These are phyloP conservation scores for Acacia concinna DNA, from an alignment of 331 rosid genomes.

Conservation along the genomic window DNA sequence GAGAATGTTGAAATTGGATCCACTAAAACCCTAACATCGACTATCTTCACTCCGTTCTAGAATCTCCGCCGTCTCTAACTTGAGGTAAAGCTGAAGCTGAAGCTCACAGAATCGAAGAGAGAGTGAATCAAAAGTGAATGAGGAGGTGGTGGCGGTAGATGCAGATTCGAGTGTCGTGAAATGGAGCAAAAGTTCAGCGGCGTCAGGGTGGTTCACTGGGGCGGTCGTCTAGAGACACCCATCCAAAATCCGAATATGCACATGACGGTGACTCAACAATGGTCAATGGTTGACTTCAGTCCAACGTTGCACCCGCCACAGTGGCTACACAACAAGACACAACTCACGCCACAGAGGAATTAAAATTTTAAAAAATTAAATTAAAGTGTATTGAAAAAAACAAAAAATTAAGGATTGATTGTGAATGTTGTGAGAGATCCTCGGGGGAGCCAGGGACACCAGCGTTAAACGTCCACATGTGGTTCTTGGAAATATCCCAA, in stretches of 20 bases:
- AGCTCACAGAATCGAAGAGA: not conserved
- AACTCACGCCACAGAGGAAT: not conserved
- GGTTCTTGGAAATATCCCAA: not conserved
- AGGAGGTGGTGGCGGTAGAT: not conserved
- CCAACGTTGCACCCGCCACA: not conserved
- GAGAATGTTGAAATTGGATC: slow-evolving; percentile 32
- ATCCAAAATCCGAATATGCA: not conserved
- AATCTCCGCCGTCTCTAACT: not conserved
- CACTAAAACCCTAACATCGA: slow-evolving; percentile 52
- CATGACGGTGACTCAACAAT: slow-evolving; percentile 25
- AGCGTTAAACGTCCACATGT: not conserved
- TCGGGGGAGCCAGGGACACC: not conserved
- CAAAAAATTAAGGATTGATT: not conserved
- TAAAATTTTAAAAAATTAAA: too few relatives aligned
- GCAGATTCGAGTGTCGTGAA: slow-evolving; percentile 3
- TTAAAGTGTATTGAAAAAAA: too few relatives aligned
- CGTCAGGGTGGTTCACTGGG: slow-evolving; percentile 1
- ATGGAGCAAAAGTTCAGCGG: not conserved
- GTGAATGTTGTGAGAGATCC: not conserved
- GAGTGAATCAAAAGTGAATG: not conserved
- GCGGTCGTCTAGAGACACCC: not conserved
- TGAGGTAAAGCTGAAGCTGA: not conserved
- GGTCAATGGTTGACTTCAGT: slow-evolving; percentile 28
- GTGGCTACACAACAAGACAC: not conserved
- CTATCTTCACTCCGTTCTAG: not conserved